phyloP scores from a whole-genome alignment of 2,329 filamentous ascomycete species.

The Periglandula ipomoeae region DNA sequence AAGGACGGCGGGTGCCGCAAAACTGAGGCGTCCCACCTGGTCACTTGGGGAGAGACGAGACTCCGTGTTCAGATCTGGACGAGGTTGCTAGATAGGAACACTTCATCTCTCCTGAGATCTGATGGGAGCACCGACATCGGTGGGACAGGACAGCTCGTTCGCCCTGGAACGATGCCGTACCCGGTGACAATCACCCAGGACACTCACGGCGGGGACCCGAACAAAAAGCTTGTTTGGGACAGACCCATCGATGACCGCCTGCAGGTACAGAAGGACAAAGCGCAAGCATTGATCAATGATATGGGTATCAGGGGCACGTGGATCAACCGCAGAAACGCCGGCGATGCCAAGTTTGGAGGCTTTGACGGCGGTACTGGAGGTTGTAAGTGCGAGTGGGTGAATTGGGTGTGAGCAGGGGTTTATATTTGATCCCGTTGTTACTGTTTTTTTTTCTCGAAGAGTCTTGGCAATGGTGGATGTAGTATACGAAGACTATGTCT shows the following conservation, averaged over 20 bases:
- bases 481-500: background rate
- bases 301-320: constrained; percentile 40
- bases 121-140: constrained; percentile 20
- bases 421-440: background rate
- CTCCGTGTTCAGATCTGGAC: constrained; percentile 61
- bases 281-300: constrained; percentile 38
- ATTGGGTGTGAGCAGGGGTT: constrained; percentile 27
- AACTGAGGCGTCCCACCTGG: constrained; percentile 43
- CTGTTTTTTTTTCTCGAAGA: background rate
- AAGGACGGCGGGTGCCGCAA: constrained; percentile 44
- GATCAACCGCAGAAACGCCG: constrained; percentile 40
- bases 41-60: constrained; percentile 51
- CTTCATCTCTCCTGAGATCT: constrained; percentile 28
- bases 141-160: constrained; percentile 22
- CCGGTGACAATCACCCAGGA: constrained; percentile 53
- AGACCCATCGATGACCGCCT: constrained; percentile 40
- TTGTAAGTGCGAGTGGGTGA: constrained; percentile 53
- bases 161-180: constrained; percentile 54
- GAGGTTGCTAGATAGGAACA: constrained; percentile 32
- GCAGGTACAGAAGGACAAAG: constrained; percentile 33
- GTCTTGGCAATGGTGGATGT: too few relatives aligned
- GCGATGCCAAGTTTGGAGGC: constrained; percentile 43
- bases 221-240: constrained; percentile 44
- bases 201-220: constrained; percentile 49
- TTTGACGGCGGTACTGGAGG: constrained; percentile 56